A percentile compares a stretch with the other conserved stretches of the same genome.
Conservation (phyloP, 192 early-diverging fungal species). For the Coemansia sp. region DNA sequence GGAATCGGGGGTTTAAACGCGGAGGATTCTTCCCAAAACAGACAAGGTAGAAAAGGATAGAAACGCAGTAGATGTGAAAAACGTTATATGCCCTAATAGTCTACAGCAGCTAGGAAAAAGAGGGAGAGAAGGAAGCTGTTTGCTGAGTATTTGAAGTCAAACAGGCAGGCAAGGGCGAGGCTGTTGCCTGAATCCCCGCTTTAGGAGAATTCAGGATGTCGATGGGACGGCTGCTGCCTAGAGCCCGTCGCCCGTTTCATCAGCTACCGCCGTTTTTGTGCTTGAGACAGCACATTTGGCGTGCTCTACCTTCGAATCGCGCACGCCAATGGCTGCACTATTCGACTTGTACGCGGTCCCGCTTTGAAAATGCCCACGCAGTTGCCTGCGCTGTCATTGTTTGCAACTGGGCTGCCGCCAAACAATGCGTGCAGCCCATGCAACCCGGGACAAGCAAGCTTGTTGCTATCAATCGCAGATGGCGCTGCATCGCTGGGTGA, state of each 20-base stretch:
- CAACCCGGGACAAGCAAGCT: too few species aligned
- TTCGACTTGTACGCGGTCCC: too few species aligned
- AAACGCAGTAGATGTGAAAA: neutral
- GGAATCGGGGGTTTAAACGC: neutral
- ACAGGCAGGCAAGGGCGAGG: neutral
- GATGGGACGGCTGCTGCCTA: neutral
- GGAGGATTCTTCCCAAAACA: neutral
- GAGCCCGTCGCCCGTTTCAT: neutral
- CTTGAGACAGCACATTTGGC: neutral
- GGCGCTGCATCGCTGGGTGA: too few species aligned
- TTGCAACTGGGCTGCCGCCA: too few species aligned
- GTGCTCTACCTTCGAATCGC: too few species aligned
- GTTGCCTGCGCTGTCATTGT: too few species aligned
- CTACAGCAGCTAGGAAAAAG: neutral
- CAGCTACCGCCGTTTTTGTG: neutral
- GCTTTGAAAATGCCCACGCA: too few species aligned
- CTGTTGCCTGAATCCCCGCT: slow-evolving; percentile 1
- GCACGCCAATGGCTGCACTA: too few species aligned
- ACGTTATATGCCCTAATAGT: neutral
- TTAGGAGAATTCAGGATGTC: neutral
- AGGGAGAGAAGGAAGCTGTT: neutral
- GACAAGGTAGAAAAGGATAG: neutral
- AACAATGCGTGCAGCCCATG: too few species aligned
- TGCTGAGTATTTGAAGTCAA: neutral
- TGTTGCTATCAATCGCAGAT: too few species aligned